Conservation (phyloP, 1,284 basidiomycete species). For the Veloboletus limbatus region DNA sequence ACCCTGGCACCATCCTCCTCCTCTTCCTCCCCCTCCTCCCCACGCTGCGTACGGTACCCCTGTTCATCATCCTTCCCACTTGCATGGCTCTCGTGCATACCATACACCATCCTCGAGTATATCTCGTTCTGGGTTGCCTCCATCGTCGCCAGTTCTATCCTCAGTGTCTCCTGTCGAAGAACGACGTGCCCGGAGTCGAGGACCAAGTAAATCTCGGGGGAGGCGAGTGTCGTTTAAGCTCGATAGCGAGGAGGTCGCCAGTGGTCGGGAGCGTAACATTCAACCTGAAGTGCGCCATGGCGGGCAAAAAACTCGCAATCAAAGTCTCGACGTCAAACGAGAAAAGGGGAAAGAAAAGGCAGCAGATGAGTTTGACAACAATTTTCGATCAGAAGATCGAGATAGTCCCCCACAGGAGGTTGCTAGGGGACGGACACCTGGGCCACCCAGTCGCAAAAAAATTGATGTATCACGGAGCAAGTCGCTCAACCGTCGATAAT, state of each 20-base stretch:
- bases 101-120: conserved; percentile 26
- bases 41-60: conserved; percentile 16
- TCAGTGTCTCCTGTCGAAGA: conserved; percentile 21
- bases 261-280: conserved; percentile 6
- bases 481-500: conserved; percentile 26
- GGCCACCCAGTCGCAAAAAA: conserved; percentile 23
- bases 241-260: conserved; percentile 11
- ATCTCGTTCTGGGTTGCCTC: conserved; percentile 16
- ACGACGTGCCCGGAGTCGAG: conserved; percentile 14
- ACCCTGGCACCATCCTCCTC: conserved; percentile 18
- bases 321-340: conserved; percentile 12
- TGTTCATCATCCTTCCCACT: conserved; percentile 10
- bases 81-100: conserved; percentile 13
- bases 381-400: conserved; percentile 16
- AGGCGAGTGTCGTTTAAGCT: conserved; percentile 33
- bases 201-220: conserved; percentile 25
- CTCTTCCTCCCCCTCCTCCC: conserved; percentile 2
- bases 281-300: conserved; percentile 7
- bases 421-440: conserved; percentile 29
- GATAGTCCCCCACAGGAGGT: conserved; percentile 10
- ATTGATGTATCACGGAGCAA: conserved; percentile 18
- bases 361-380: conserved; percentile 1
- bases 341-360: conserved; percentile 17
- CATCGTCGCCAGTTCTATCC: conserved; percentile 26
- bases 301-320: conserved; percentile 12